phyloP scores from a whole-genome alignment of 1,284 basidiomycete genomes.

The Melanopsichium pennsylvanicum region DNA sequence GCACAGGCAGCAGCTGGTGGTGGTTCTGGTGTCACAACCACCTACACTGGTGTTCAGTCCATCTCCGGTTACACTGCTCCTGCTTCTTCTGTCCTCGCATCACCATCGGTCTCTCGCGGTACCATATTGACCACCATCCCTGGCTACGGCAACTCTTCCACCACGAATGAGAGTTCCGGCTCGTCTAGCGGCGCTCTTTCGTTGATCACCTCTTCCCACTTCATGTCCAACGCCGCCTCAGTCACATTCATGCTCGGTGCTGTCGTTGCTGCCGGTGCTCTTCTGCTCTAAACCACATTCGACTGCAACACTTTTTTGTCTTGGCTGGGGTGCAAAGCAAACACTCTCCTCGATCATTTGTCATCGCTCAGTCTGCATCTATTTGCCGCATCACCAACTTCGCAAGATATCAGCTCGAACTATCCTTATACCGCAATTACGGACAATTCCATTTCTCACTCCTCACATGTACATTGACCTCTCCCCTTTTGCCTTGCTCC shows the following conservation, averaged over 20 bases:
- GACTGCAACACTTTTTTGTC: too few species aligned
- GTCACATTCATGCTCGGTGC: conserved; percentile 22
- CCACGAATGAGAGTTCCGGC: conserved; percentile 21
- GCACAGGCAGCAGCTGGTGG: conserved; percentile 54
- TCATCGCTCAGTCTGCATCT: too few species aligned
- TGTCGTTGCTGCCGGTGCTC: conserved; percentile 18
- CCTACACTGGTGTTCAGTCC: conserved; percentile 43
- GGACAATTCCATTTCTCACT: conserved; percentile 9
- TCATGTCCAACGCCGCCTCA: conserved; percentile 12
- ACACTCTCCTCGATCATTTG: too few species aligned
- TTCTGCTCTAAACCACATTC: conserved; percentile 32
- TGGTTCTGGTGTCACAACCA: conserved; percentile 43
- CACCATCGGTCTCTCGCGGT: conserved; percentile 40
- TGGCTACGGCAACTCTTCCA: conserved; percentile 45
- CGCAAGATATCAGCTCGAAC: not conserved
- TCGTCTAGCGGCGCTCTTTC: conserved; percentile 30
- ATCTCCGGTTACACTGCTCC: conserved; percentile 57
- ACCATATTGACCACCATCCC: conserved; percentile 47
- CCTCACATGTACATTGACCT: conserved; percentile 6
- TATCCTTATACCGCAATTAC: not conserved
- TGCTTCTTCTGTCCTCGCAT: conserved; percentile 9
- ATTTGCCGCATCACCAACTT: too few species aligned
- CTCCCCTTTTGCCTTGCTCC: not conserved
- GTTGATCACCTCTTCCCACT: conserved; percentile 16
- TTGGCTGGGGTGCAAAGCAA: too few species aligned